A percentile compares a stretch with the other conserved stretches of the same genome.
Evolutionary conservation across 148 eudicot genomes (phyloP).

Genomic region (Rhododendron molle): DNA sequence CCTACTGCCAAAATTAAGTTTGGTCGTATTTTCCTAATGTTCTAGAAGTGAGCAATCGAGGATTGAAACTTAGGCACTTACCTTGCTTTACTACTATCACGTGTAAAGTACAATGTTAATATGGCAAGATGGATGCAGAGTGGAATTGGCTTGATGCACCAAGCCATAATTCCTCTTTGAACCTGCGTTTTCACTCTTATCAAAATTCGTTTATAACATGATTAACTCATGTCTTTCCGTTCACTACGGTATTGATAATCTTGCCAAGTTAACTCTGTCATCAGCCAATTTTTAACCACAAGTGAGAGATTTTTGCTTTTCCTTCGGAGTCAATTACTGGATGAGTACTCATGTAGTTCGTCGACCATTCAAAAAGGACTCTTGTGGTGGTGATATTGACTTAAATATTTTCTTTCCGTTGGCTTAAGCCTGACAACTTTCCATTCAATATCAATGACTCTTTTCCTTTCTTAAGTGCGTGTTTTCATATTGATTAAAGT

Average conservation of each 20-base stretch:
- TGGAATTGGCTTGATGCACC: not conserved
- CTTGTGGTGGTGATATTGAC: not conserved
- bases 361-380: not conserved
- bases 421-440: not conserved
- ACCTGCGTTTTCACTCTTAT: not conserved
- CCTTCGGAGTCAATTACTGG: not conserved
- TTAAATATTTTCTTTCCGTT: not conserved
- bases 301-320: not conserved
- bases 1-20: not conserved
- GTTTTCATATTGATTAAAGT: not conserved
- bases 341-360: not conserved
- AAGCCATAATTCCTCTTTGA: not conserved
- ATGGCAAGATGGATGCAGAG: not conserved
- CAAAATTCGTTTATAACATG: not conserved
- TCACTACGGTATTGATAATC: not conserved
- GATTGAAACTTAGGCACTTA: not conserved
- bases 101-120: not conserved
- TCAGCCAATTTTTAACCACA: not conserved
- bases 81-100: not conserved
- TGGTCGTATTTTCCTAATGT: not conserved
- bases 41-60: not conserved
- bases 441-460: not conserved
- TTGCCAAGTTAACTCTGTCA: not conserved
- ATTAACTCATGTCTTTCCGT: not conserved
- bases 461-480: not conserved